Evolutionary conservation across 2,329 filamentous ascomycete species (phyloP).

Genomic region (Diaporthe velutina): DNA sequence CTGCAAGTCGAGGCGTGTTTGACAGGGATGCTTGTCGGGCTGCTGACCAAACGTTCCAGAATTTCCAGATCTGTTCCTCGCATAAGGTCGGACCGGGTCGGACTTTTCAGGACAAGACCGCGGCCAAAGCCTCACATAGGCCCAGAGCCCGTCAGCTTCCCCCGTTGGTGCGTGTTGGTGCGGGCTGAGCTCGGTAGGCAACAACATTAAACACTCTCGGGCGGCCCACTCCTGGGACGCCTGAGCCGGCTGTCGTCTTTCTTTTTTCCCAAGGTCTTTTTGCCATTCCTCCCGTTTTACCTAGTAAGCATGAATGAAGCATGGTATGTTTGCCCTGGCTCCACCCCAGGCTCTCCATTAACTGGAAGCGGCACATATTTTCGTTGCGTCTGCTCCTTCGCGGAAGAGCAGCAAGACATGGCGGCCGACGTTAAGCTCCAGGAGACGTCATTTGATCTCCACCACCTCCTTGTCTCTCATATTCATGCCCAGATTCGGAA

Average conservation of each 20-base stretch:
- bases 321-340: background rate
- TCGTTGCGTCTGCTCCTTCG: background rate
- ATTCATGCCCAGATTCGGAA: background rate
- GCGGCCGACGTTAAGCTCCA: no score
- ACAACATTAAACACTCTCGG: slow-evolving; percentile 16
- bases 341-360: background rate
- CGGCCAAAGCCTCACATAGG: background rate
- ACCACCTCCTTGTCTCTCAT: background rate
- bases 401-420: background rate
- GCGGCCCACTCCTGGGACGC: background rate
- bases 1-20: slow-evolving; percentile 9
- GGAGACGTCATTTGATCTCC: background rate
- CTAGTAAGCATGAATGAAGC: background rate
- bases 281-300: background rate
- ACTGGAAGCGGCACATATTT: background rate
- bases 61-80: slow-evolving; percentile 4
- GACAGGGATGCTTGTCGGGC: background rate
- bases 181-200: slow-evolving; percentile 21
- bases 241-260: background rate
- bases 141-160: background rate
- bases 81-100: slow-evolving; percentile 15
- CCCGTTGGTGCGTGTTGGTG: background rate
- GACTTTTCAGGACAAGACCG: background rate
- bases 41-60: background rate
- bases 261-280: background rate